Evolutionary conservation across 2,329 filamentous ascomycete species (phyloP).

Genomic region (Pseudocercospora cruenta): DNA sequence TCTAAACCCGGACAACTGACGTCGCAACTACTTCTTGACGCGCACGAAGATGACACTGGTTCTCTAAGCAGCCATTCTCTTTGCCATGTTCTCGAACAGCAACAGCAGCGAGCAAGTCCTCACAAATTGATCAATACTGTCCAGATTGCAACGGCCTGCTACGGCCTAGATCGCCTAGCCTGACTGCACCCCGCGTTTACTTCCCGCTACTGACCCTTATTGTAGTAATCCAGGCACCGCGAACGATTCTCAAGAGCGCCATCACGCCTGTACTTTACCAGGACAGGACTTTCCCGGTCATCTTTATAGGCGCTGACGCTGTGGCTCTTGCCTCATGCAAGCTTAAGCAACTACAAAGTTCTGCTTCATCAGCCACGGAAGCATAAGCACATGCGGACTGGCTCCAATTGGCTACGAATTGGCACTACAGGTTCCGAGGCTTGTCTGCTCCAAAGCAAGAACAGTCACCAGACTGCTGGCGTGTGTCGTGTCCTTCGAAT

Average conservation of each 20-base stretch:
- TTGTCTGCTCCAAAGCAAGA: background rate
- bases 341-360: background rate
- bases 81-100: background rate
- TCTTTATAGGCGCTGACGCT: background rate
- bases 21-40: no score
- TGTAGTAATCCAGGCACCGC: background rate
- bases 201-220: background rate
- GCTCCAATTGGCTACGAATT: background rate
- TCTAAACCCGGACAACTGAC: no score
- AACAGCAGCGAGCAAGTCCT: background rate
- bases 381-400: background rate
- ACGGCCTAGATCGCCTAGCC: background rate
- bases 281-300: background rate
- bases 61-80: background rate
- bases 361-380: background rate
- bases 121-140: background rate
- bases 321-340: background rate
- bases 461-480: background rate
- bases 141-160: background rate
- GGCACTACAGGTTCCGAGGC: background rate
- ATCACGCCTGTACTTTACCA: background rate
- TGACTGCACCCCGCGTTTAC: background rate
- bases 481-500: background rate
- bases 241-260: background rate
- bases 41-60: no score